These are phyloP conservation scores for Clarireedia monteithiana DNA, from an alignment of 2,329 filamentous ascomycete species.

Conservation along the genomic window DNA sequence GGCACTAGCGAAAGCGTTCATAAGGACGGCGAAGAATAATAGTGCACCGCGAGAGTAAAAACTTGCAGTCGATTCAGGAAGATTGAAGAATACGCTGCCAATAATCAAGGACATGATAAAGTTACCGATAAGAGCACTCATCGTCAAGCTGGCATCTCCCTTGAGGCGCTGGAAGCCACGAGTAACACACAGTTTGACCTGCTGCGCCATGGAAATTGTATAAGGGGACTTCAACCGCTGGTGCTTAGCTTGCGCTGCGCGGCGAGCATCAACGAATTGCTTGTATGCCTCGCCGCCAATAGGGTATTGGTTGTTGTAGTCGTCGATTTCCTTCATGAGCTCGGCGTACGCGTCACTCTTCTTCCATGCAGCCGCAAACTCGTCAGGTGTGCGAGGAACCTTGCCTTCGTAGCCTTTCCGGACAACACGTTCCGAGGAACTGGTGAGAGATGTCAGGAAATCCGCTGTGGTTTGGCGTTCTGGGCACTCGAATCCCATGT, in stretches of 20 bases:
- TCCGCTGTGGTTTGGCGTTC: conserved; percentile 49
- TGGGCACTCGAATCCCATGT: conserved; percentile 62
- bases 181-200: conserved; percentile 69
- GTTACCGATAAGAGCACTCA: conserved; percentile 13
- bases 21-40: conserved; percentile 58
- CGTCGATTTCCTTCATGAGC: conserved; percentile 30
- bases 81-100: conserved; percentile 54
- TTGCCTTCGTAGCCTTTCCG: conserved; percentile 45
- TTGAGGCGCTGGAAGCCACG: conserved; percentile 66
- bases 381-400: conserved; percentile 59
- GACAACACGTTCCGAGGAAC: conserved; percentile 47
- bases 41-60: conserved; percentile 55
- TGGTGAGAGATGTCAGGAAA: conserved; percentile 69
- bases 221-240: conserved; percentile 39
- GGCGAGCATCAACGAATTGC: conserved; percentile 45
- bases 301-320: conserved; percentile 25
- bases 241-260: conserved; percentile 37
- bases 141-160: conserved; percentile 35
- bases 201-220: conserved; percentile 41
- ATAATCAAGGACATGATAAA: conserved; percentile 52
- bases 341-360: conserved; percentile 35
- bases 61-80: conserved; percentile 40
- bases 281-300: conserved; percentile 33
- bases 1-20: conserved; percentile 58
- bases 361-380: conserved; percentile 49